Base-by-base conservation (phyloP, 2,329 filamentous ascomycete genomes). In the Aspergillus sp. region DNA sequence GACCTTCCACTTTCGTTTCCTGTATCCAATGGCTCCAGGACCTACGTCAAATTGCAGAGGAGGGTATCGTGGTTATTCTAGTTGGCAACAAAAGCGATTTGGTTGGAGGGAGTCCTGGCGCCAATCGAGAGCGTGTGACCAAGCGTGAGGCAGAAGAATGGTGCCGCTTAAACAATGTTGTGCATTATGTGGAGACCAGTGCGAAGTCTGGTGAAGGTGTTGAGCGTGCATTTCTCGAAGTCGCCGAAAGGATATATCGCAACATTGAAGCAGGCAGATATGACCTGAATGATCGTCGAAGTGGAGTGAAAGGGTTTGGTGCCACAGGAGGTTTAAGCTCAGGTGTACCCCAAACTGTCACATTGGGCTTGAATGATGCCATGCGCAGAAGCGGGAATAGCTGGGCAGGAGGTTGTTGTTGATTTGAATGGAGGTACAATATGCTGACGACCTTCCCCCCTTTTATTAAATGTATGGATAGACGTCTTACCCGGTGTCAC, bases 201-300 rank as follows among this genome's bases (percentile, higher is more conserved):
- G 93, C 93, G 44, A 98, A 97, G 76, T 94, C 85, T 53, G 93
- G 93, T 45, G 89, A 95, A 65, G 89, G 89, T 44, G 93, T 98
- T 32, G 93, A 98, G 68, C 81, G 84, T 57, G 93, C 93, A 2
- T 98, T 98, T 62, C 79, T 95, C 64, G 84, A 93, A 62, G 90
- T 97, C 12, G 90, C 93, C 17, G 90, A 96, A 74, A 79, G 90
- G 68, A 97, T 98, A 74, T 95, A 94, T 65, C 84, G 91, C 66
- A 97, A 97, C 62, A 96, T 98, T 53, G 89, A 96, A 74, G 88
- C 88, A 1, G 93, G 93, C 9, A 88, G 83, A 65, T 97, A 97
- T 66, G 90, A 98, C 70, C 74, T 97, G 57, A 95, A 95, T 64
- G 91, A 97, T 68, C 80, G 91, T 62, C 81, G 90, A 63, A 91